phyloP scores from a whole-genome alignment of 2,329 filamentous ascomycete species.

The Fusarium siculi region DNA sequence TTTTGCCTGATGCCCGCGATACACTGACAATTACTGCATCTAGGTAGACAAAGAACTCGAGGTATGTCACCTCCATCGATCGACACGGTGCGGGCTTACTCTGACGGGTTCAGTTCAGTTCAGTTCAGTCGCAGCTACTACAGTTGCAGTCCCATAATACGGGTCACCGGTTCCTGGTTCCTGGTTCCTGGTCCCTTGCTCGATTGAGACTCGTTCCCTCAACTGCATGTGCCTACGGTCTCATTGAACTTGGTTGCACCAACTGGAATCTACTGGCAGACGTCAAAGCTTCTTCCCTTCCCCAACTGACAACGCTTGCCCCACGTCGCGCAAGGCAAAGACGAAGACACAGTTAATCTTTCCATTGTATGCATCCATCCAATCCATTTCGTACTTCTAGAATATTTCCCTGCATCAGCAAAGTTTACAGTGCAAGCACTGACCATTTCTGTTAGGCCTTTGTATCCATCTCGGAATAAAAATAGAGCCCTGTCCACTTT shows the following conservation, averaged over 20 bases:
- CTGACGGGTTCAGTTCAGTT: constrained; percentile 10
- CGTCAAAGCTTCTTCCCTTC: constrained; percentile 40
- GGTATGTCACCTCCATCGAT: constrained; percentile 9
- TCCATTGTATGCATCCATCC: constrained; percentile 10
- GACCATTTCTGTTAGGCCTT: background rate
- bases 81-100: constrained; percentile 35
- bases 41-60: background rate
- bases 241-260: constrained; percentile 27
- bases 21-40: background rate
- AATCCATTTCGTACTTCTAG: constrained; percentile 29
- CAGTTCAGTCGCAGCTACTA: constrained; percentile 1
- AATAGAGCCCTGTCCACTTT: constrained; percentile 22
- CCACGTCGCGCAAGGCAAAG: constrained; percentile 36
- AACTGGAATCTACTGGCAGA: background rate
- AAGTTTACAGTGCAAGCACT: background rate
- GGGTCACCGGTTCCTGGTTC: constrained; percentile 26
- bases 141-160: constrained; percentile 9
- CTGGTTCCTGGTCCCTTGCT: constrained; percentile 39
- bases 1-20: constrained; percentile 6
- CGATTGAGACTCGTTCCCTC: constrained; percentile 11
- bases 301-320: constrained; percentile 17
- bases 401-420: constrained; percentile 31
- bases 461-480: constrained; percentile 12
- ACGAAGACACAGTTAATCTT: constrained; percentile 17
- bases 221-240: background rate